These are phyloP conservation scores for Rehmannia glutinosa DNA, from an alignment of 257 asterid species.

Conservation along the genomic window DNA sequence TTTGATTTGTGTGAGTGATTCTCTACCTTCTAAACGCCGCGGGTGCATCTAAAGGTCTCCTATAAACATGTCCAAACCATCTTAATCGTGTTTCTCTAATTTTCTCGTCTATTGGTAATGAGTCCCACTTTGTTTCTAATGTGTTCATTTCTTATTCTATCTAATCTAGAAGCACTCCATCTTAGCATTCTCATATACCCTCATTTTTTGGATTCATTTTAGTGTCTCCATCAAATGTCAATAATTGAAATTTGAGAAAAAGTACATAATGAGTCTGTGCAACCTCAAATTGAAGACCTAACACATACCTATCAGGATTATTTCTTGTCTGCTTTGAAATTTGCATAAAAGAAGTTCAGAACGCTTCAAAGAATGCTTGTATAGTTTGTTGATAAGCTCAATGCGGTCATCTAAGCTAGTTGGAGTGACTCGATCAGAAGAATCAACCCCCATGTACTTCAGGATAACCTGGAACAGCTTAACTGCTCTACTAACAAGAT, in stretches of 20 bases:
- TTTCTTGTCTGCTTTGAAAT: slow-evolving; percentile 92
- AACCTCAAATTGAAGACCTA: slow-evolving; percentile 7
- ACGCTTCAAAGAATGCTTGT: slow-evolving; percentile 86
- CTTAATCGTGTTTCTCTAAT: no score
- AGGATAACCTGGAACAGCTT: slow-evolving; percentile 84
- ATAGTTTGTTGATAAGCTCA: slow-evolving; percentile 81
- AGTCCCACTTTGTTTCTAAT: no score
- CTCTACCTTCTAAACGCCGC: no score
- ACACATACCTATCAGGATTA: slow-evolving; percentile 75
- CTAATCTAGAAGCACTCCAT: no score
- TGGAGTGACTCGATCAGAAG: slow-evolving; percentile 55
- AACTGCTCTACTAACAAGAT: slow-evolving; percentile 74
- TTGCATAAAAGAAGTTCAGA: slow-evolving; percentile 90
- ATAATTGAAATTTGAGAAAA: slow-evolving; percentile 4
- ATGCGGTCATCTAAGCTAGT: slow-evolving; percentile 72
- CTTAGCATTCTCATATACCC: no score
- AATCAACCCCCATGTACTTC: slow-evolving; percentile 89
- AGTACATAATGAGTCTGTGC: not conserved
- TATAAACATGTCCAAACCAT: no score
- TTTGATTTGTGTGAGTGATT: no score
- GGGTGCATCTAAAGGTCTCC: no score
- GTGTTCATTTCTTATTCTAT: no score
- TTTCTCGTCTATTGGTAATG: no score
- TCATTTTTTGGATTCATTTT: no score
- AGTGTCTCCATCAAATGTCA: no score